Evolutionary conservation across 768 basidiomycete species (phyloP), one percentile per base, ranked within the genome.

Genomic region (Mycena pura): DNA sequence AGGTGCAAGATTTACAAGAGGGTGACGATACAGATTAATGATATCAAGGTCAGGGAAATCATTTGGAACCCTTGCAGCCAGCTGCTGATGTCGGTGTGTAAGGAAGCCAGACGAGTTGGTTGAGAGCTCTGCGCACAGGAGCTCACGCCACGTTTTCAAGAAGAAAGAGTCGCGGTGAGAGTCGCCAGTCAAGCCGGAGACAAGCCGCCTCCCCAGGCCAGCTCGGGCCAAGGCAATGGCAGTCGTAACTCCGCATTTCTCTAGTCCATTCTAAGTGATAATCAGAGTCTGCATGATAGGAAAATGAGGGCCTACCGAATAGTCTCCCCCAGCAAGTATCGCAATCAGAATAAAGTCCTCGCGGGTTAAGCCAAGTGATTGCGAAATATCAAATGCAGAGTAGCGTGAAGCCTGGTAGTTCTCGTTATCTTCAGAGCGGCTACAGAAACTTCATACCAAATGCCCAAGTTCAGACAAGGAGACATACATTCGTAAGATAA

Each of bases 381-480:
- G 15, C 58, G 65, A 57, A 58, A 77, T 57, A 58, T 74, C 62
- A 0, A 40, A 39, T 46, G 71, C 53, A 22, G 62, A 64, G 51
- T 70, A 73, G 5, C 63, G 60, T 14, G 68, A 29, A 31, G 84
- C 78, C 60, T 84, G 77, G 45, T 82, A 78, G 51, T 85, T 77
- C 50, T 84, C 77, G 51, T 76, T 76, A 47, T 83, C 80, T 11
- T 77, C 75, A 0, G 79, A 69, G 41, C 85, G 79, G 19, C 73
- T 74, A 34, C 78, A 81, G n/a, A n/a, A n/a, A n/a, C n/a, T n/a
- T n/a, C n/a, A n/a, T n/a, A n/a, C n/a, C n/a, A n/a, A n/a, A n/a
- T n/a, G n/a, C n/a, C n/a, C n/a, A n/a, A n/a, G n/a, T n/a, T n/a
- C n/a, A n/a, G n/a, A 41, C n/a, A 3, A 38, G 40, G 14, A 14